These are phyloP conservation scores for Penicillium polonicum DNA, from an alignment of 2,329 filamentous ascomycete genomes.

Conservation along the genomic window DNA sequence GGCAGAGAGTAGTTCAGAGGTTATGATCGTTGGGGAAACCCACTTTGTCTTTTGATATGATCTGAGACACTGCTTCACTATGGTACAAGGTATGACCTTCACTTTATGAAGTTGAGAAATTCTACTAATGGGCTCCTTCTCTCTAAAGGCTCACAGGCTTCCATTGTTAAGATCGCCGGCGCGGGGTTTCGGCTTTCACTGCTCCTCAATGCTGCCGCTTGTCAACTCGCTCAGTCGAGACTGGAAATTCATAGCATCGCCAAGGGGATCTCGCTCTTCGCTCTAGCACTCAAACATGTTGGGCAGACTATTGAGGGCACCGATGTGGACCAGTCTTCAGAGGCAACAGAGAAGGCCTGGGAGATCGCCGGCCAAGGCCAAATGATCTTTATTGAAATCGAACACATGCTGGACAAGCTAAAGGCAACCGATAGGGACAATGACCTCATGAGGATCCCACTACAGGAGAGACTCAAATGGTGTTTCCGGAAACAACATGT, in stretches of 20 bases:
- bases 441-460: constrained; percentile 26
- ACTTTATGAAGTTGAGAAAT: background rate
- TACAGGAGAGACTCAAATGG: constrained; percentile 41
- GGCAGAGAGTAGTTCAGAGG: background rate
- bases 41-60: background rate
- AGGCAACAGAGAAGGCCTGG: constrained; percentile 36
- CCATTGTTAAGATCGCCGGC: constrained; percentile 26
- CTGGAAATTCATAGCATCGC: constrained; percentile 45
- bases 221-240: constrained; percentile 40
- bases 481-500: constrained; percentile 45
- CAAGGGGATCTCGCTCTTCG: constrained; percentile 43
- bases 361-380: constrained; percentile 43
- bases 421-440: constrained; percentile 28
- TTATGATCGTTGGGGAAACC: constrained; percentile 10
- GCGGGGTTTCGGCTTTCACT: constrained; percentile 43
- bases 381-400: constrained; percentile 43
- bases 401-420: constrained; percentile 42
- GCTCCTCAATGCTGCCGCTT: constrained; percentile 44
- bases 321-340: constrained; percentile 33
- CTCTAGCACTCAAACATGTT: constrained; percentile 41
- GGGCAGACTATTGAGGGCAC: constrained; percentile 33
- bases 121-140: background rate
- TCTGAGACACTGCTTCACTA: constrained; percentile 7
- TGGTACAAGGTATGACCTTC: constrained; percentile 17
- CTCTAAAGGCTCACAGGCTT: constrained; percentile 19